These are phyloP conservation scores for Byssochlamys sp. DNA, from an alignment of 2,329 filamentous ascomycete species.

Conservation along the genomic window DNA sequence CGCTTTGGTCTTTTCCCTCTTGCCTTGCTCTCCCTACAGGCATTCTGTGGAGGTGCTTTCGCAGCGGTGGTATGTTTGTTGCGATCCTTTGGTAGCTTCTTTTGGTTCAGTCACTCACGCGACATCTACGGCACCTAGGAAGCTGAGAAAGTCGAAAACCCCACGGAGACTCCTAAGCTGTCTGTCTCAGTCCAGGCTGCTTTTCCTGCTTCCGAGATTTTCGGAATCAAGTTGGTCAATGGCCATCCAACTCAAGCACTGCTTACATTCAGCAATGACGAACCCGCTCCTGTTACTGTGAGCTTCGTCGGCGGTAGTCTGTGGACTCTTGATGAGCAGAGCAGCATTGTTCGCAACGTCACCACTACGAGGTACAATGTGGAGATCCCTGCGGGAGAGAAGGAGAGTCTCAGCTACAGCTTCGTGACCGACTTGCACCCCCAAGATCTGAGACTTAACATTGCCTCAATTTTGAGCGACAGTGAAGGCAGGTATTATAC, in stretches of 20 bases:
- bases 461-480: conserved; percentile 65
- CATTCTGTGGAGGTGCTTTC: conserved; percentile 55
- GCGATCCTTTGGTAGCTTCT: conserved; percentile 7
- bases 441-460: conserved; percentile 70
- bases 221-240: conserved; percentile 92
- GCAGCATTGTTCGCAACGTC: conserved; percentile 69
- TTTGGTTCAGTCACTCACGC: conserved; percentile 14
- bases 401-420: conserved; percentile 66
- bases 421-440: conserved; percentile 89
- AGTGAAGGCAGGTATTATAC: conserved; percentile 62
- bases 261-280: conserved; percentile 74
- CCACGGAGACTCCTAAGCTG: conserved; percentile 52
- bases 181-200: conserved; percentile 47
- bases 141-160: conserved; percentile 55
- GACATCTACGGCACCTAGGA: conserved; percentile 26
- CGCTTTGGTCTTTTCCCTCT: conserved; percentile 62
- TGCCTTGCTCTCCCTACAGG: conserved; percentile 60
- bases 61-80: conserved; percentile 49
- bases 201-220: conserved; percentile 65
- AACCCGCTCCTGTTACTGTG: conserved; percentile 64
- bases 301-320: conserved; percentile 69
- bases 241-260: conserved; percentile 74
- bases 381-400: conserved; percentile 64
- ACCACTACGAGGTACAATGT: conserved; percentile 66
- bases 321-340: conserved; percentile 48